Evolutionary conservation across 768 basidiomycete species (phyloP), one percentile per base, ranked within the genome.

Genomic region (Hydnum rufescens): DNA sequence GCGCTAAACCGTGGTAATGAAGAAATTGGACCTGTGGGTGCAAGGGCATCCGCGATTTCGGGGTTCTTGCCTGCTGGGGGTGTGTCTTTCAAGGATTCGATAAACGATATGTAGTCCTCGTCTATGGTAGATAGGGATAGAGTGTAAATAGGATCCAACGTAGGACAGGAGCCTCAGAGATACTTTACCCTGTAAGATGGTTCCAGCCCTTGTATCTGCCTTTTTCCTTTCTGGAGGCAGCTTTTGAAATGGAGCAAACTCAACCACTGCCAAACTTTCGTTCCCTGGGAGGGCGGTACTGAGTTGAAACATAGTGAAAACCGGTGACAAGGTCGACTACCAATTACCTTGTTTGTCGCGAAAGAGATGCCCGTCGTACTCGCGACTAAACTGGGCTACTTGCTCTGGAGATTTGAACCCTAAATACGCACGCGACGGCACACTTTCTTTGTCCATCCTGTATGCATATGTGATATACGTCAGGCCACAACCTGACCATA

Each of bases 181-280:
- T 23, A 57, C 68, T 8, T 25, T 52, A 82, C 90, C 90, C 67
- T 84, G 78, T 58, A 92, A 88, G 52, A 99, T 93, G 0, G 90
- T 93, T 0, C 76, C 86, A 58, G 79, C 80, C 23, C 88, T 71
- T 32, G 73, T 74, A 60, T 99, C 93, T 0, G 64, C 63, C 66
- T 93, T 96, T 64, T 78, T 78, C 64, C 82, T 77, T 55, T 73
- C 71, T 0, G 73, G 61, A 0, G 90, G 86, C 6, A 82, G 65
- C 61, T 89, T 95, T 64, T 89, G 90, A 57, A 82, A 86, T 3
- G 90, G 88, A 0, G 95, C 84, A 60, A 84, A 96, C 65, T 99
- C 93, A 4, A 99, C 89, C 3, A 95, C 70, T 1, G 86, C 90
- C 48, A 80, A 72, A 2, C 78, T 85, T 62, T 93, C 87, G 59